A percentile compares a stretch with the other conserved stretches of the same genome.
Conservation (phyloP, 2,329 filamentous ascomycete genomes). For the Fusarium pseudoanthophilum region DNA sequence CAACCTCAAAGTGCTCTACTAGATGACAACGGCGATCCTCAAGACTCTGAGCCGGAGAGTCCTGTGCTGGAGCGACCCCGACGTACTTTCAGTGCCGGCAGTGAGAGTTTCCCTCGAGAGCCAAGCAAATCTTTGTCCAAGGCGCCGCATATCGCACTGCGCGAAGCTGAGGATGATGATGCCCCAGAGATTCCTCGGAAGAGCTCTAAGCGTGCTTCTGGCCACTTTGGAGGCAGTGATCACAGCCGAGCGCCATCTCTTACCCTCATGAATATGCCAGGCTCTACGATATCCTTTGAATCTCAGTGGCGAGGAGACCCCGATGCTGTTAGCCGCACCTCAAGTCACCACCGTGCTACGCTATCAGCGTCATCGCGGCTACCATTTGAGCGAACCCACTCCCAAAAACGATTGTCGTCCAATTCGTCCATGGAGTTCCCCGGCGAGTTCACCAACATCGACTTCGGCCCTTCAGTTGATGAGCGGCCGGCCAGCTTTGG, state of each 20-base stretch:
- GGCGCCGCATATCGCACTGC: constrained; percentile 29
- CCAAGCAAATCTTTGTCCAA: constrained; percentile 39
- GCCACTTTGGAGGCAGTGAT: constrained; percentile 40
- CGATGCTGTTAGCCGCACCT: constrained; percentile 36
- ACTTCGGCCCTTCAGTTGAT: constrained; percentile 52
- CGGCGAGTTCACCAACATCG: constrained; percentile 57
- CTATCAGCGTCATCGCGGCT: constrained; percentile 49
- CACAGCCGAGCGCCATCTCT: constrained; percentile 50
- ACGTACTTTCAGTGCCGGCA: constrained; percentile 52
- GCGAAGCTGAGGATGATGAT: constrained; percentile 48
- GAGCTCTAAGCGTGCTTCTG: constrained; percentile 74
- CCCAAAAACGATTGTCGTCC: constrained; percentile 62
- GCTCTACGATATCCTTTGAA: constrained; percentile 40
- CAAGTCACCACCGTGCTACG: constrained; percentile 40
- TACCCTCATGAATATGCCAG: constrained; percentile 45
- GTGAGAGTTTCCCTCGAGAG: constrained; percentile 50
- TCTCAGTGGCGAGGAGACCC: constrained; percentile 28
- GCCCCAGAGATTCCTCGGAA: constrained; percentile 74
- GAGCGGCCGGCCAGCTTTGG: constrained; percentile 66
- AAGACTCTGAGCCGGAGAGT: constrained; percentile 55
- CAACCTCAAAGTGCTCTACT: constrained; percentile 53
- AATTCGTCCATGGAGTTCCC: constrained; percentile 61
- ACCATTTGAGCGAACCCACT: constrained; percentile 68
- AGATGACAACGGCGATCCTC: constrained; percentile 59
- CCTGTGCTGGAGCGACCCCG: constrained; percentile 47